Evolutionary conservation across 768 basidiomycete species (phyloP).

Genomic region (Scleroderma citrinum): DNA sequence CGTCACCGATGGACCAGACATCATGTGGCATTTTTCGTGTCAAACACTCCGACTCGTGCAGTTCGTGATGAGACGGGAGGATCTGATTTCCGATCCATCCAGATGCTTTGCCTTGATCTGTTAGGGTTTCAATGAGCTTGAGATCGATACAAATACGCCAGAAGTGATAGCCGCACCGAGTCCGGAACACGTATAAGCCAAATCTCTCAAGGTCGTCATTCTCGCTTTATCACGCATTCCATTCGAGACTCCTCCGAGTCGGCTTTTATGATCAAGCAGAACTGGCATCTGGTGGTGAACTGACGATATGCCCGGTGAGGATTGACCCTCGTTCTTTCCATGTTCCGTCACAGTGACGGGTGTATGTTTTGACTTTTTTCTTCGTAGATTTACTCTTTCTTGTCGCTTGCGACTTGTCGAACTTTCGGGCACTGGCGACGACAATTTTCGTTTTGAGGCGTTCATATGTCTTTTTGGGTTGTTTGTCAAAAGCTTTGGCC

Average conservation of each 20-base stretch:
- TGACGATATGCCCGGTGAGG: slow-evolving; percentile 54
- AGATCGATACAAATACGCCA: background rate
- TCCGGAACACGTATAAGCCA: slow-evolving; percentile 70
- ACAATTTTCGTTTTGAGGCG: slow-evolving; percentile 12
- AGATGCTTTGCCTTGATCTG: slow-evolving; percentile 67
- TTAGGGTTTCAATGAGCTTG: background rate
- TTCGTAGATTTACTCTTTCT: slow-evolving; percentile 8
- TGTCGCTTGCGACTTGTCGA: slow-evolving; percentile 3
- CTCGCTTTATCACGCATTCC: slow-evolving; percentile 54
- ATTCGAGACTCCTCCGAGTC: slow-evolving; percentile 56
- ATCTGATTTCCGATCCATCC: slow-evolving; percentile 44
- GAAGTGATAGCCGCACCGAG: slow-evolving; percentile 40
- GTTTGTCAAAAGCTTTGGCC: slow-evolving; percentile 24
- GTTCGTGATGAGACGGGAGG: slow-evolving; percentile 35
- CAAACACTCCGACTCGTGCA: slow-evolving; percentile 42
- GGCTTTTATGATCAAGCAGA: slow-evolving; percentile 39
- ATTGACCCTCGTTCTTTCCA: slow-evolving; percentile 50
- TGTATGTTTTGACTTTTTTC: slow-evolving; percentile 6
- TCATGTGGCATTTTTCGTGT: slow-evolving; percentile 53
- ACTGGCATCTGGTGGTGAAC: slow-evolving; percentile 50
- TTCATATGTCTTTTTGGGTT: slow-evolving; percentile 10
- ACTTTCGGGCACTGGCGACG: slow-evolving; percentile 17
- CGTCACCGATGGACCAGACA: slow-evolving; percentile 56
- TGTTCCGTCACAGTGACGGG: slow-evolving; percentile 13
- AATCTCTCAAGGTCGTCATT: slow-evolving; percentile 56